Evolutionary conservation across 2,329 filamentous ascomycete species (phyloP).

Genomic region (Aspergillus quadrilineatus): DNA sequence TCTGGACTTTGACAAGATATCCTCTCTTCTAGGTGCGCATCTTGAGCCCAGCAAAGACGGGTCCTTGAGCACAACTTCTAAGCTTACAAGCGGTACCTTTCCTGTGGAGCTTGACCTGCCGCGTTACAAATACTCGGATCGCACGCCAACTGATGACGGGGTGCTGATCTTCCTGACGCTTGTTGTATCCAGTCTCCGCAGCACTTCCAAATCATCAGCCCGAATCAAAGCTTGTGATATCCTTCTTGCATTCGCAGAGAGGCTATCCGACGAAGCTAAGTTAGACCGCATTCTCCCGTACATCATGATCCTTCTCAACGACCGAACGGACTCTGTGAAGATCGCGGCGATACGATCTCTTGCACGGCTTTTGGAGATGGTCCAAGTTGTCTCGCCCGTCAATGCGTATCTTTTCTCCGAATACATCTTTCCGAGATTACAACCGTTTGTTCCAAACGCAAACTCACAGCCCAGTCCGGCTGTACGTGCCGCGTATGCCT

Average conservation of each 20-base stretch:
- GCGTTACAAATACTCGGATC: slow-evolving; percentile 72
- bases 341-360: slow-evolving; percentile 82
- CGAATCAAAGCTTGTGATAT: slow-evolving; percentile 87
- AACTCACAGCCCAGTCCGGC: slow-evolving; percentile 62
- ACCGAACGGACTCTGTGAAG: slow-evolving; percentile 79
- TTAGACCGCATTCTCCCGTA: slow-evolving; percentile 91
- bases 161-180: slow-evolving; percentile 89
- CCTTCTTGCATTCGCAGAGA: slow-evolving; percentile 84
- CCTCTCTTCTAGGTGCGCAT: slow-evolving; percentile 82
- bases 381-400: slow-evolving; percentile 78
- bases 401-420: slow-evolving; percentile 68
- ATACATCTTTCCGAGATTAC: slow-evolving; percentile 62
- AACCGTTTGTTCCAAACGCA: slow-evolving; percentile 55
- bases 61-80: slow-evolving; percentile 32
- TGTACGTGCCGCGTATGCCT: slow-evolving; percentile 87
- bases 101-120: slow-evolving; percentile 84
- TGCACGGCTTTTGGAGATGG: slow-evolving; percentile 82
- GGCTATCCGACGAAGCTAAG: slow-evolving; percentile 91
- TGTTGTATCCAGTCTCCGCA: slow-evolving; percentile 82
- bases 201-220: slow-evolving; percentile 83
- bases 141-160: slow-evolving; percentile 74
- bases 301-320: slow-evolving; percentile 76
- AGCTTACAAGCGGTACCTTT: slow-evolving; percentile 45
- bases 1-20: slow-evolving; percentile 95
- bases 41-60: slow-evolving; percentile 47